Conservation (phyloP, 768 basidiomycete species). For the Crassisporium funariophilum region DNA sequence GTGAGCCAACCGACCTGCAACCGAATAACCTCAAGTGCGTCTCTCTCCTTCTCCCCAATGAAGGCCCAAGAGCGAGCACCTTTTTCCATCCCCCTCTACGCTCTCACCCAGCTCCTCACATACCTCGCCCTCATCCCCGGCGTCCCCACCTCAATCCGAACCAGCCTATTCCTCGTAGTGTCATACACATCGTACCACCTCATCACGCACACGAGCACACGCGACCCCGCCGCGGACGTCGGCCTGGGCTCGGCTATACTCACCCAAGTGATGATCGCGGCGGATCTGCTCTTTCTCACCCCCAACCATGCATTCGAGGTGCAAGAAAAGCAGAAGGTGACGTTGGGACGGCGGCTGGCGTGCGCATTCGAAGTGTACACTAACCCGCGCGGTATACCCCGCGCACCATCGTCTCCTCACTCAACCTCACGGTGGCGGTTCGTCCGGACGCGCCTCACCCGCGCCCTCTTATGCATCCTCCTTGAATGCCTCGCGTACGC, state of each 20-base stretch:
- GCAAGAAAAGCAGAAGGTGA: constrained; percentile 11
- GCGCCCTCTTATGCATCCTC: constrained; percentile 9
- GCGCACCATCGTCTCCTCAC: constrained; percentile 21
- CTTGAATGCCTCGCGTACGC: constrained; percentile 6
- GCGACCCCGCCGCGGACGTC: constrained; percentile 22
- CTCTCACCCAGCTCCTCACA: constrained; percentile 5
- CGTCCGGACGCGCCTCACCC: constrained; percentile 18
- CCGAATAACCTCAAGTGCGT: no score
- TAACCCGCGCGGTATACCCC: constrained; percentile 35
- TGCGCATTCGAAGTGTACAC: constrained; percentile 34
- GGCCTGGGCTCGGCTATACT: constrained; percentile 25
- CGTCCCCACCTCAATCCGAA: constrained; percentile 5
- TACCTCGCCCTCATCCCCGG: constrained; percentile 14
- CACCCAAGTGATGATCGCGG: constrained; percentile 25
- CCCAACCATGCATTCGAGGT: constrained; percentile 23
- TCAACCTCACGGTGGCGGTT: constrained; percentile 23
- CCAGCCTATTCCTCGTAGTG: constrained; percentile 18
- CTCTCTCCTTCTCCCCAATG: not conserved
- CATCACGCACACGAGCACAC: constrained; percentile 30
- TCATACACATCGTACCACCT: constrained; percentile 22
- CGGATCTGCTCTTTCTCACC: constrained; percentile 31
- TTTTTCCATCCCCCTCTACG: constrained; percentile 12
- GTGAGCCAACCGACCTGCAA: no score
- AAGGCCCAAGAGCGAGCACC: constrained; percentile 7
- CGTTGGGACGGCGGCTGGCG: constrained; percentile 21